Evolutionary conservation across 495 filamentous ascomycete genomes (phyloP).

Genomic region (Pseudevernia furfuracea): DNA sequence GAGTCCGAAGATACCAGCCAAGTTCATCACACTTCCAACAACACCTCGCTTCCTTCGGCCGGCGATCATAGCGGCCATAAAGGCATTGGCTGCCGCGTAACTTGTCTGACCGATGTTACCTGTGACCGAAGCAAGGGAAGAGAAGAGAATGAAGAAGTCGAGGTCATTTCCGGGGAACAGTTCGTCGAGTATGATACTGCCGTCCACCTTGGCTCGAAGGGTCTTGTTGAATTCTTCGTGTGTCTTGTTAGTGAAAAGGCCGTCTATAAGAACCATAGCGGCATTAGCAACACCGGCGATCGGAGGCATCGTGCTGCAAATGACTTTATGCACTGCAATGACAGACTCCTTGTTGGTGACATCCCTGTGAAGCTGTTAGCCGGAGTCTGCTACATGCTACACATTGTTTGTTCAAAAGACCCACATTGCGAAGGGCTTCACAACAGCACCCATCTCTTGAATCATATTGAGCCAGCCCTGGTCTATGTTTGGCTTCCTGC

Average conservation of each 20-base stretch:
- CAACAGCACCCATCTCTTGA: conserved; percentile 21
- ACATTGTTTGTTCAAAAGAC: too few species aligned
- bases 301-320: conserved; percentile 11
- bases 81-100: conserved; percentile 55
- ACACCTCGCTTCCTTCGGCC: conserved; percentile 27
- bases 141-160: conserved; percentile 58
- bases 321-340: neutral
- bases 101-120: conserved; percentile 51
- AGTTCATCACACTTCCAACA: conserved; percentile 22
- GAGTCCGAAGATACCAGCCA: conserved; percentile 26
- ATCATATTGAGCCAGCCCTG: conserved; percentile 41
- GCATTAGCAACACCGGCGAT: conserved; percentile 27
- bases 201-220: conserved; percentile 28
- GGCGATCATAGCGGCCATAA: conserved; percentile 33
- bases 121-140: conserved; percentile 43
- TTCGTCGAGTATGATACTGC: conserved; percentile 28
- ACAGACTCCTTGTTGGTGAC: neutral
- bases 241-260: conserved; percentile 18
- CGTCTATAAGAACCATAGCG: conserved; percentile 24
- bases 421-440: conserved; percentile 11
- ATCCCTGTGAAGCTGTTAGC: conserved; percentile 3
- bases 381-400: too few species aligned
- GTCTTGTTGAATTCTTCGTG: conserved; percentile 15
- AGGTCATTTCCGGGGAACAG: conserved; percentile 28
- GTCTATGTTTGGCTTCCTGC: conserved; percentile 48